phyloP scores from a whole-genome alignment of 1,284 basidiomycete species.

The Rhodotorula mucilaginosa region DNA sequence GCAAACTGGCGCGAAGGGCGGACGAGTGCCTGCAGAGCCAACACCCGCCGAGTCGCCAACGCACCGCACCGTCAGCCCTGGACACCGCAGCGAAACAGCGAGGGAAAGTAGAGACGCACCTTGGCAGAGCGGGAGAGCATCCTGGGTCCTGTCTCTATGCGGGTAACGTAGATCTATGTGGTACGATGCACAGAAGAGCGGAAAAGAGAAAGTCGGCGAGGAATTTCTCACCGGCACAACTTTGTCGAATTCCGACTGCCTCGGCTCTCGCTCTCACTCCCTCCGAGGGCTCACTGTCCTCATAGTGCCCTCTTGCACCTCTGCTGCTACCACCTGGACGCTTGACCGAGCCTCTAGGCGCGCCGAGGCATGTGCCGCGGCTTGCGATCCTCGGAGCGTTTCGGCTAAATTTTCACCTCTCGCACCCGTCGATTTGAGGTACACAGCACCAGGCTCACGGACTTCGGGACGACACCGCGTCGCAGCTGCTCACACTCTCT shows the following conservation, averaged over 20 bases:
- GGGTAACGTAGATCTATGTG: too few relatives aligned
- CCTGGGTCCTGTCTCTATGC: not conserved
- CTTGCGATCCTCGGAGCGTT: not conserved
- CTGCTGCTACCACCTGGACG: not conserved
- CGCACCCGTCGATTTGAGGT: too few relatives aligned
- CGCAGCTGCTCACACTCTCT: too few relatives aligned
- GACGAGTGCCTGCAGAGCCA: slow-evolving; percentile 8
- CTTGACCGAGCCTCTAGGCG: not conserved
- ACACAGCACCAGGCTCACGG: too few relatives aligned
- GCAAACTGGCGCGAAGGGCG: slow-evolving; percentile 23
- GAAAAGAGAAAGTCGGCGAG: not conserved
- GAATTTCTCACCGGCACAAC: too few relatives aligned
- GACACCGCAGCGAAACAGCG: not conserved
- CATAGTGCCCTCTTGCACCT: too few relatives aligned
- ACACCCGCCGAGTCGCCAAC: too few relatives aligned
- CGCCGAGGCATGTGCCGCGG: not conserved
- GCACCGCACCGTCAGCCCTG: not conserved
- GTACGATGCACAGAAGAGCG: not conserved
- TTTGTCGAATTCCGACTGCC: too few relatives aligned
- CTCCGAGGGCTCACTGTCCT: too few relatives aligned
- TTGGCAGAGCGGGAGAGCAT: slow-evolving; percentile 31
- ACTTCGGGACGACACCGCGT: too few relatives aligned
- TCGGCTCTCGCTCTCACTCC: too few relatives aligned
- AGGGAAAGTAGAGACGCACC: slow-evolving; percentile 3
- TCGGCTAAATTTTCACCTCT: not conserved